A percentile compares a stretch with the other conserved stretches of the same genome.
Conservation (phyloP, 331 rosid species). For the Malus hybrid region DNA sequence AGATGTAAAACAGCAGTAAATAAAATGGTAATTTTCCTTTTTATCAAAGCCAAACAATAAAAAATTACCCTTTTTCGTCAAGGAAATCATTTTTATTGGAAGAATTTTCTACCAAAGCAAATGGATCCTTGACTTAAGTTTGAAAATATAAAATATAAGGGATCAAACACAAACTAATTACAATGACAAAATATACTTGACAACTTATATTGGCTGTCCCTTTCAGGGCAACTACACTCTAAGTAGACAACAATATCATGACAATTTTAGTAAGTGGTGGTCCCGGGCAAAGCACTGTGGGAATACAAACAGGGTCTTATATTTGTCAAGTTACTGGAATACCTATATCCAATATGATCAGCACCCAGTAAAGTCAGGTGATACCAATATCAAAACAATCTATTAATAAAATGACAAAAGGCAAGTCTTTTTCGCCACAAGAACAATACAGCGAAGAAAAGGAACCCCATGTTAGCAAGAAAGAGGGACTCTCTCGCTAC, state of each 20-base stretch:
- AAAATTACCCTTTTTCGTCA: neutral
- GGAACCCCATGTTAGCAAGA: neutral
- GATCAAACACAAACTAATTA: neutral
- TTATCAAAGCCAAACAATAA: neutral
- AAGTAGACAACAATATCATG: neutral
- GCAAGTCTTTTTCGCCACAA: neutral
- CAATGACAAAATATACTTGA: neutral
- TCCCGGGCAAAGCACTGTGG: neutral
- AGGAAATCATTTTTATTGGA: neutral
- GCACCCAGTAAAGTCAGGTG: neutral
- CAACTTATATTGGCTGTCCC: neutral
- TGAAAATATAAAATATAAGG: too few species aligned
- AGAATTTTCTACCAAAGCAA: neutral
- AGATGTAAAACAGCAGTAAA: neutral
- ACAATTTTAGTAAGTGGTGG: neutral
- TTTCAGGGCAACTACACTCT: neutral
- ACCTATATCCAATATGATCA: neutral
- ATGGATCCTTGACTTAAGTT: neutral
- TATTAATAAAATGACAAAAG: neutral
- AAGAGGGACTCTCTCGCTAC: neutral
- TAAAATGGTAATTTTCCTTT: neutral
- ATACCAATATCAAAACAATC: neutral
- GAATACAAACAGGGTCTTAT: neutral
- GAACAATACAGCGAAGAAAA: neutral
- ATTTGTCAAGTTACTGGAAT: neutral